phyloP scores from a whole-genome alignment of 2,329 filamentous ascomycete species.

The Capronia coronata region DNA sequence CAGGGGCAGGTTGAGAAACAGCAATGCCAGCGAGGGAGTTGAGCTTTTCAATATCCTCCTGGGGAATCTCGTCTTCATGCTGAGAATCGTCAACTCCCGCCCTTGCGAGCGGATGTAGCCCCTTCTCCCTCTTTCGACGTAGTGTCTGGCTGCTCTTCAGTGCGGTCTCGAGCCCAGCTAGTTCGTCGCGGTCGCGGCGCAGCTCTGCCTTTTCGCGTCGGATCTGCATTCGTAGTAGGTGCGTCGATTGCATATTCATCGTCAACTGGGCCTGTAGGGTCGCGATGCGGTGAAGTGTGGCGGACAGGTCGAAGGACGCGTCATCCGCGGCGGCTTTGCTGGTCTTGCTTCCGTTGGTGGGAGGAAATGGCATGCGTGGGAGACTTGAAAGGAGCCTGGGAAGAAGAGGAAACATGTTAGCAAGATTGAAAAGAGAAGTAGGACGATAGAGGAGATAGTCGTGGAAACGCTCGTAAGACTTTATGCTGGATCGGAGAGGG shows the following conservation, averaged over 20 bases:
- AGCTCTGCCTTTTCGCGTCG: conserved; percentile 39
- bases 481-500: no score
- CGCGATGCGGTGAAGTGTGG: conserved; percentile 32
- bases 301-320: conserved; percentile 40
- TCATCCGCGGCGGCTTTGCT: conserved; percentile 32
- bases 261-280: conserved; percentile 36
- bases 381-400: conserved; percentile 33
- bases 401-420: not conserved
- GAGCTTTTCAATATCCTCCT: conserved; percentile 5
- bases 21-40: conserved; percentile 9
- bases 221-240: conserved; percentile 39
- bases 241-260: conserved; percentile 36
- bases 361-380: conserved; percentile 43
- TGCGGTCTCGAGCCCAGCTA: conserved; percentile 41
- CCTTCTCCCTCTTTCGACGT: conserved; percentile 33
- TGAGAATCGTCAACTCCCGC: not conserved
- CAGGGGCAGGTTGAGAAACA: not conserved
- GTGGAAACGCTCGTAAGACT: no score
- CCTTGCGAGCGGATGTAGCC: conserved; percentile 31
- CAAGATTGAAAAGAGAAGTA: not conserved
- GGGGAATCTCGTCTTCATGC: conserved; percentile 10
- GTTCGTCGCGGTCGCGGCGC: conserved; percentile 36
- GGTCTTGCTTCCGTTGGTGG: conserved; percentile 20
- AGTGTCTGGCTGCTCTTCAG: conserved; percentile 37
- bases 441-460: no score